phyloP scores from a whole-genome alignment of 2,329 filamentous ascomycete species.

The Aureobasidium pullulans region DNA sequence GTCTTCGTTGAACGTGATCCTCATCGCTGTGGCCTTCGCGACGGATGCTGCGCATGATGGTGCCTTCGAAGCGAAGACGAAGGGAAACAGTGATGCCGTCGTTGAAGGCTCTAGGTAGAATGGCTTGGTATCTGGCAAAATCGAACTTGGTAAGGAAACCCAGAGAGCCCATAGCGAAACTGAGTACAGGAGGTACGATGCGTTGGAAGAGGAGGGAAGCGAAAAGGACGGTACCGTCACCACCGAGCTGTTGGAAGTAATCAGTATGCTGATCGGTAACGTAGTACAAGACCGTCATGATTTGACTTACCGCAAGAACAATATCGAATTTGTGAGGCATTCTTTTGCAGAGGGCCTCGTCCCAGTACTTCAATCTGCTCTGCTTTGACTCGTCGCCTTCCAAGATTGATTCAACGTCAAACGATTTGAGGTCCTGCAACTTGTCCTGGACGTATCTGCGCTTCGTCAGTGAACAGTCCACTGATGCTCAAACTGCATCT shows the following conservation, averaged over 20 bases:
- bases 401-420: slow-evolving; percentile 64
- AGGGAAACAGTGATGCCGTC: slow-evolving; percentile 86
- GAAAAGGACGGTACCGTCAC: slow-evolving; percentile 80
- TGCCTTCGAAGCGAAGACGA: slow-evolving; percentile 83
- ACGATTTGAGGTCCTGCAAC: slow-evolving; percentile 61
- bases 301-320: slow-evolving; percentile 58
- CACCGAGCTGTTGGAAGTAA: slow-evolving; percentile 48
- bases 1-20: slow-evolving; percentile 46
- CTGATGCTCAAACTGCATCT: background rate
- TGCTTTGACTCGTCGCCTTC: slow-evolving; percentile 50
- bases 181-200: slow-evolving; percentile 75
- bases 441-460: slow-evolving; percentile 63
- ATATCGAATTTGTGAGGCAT: slow-evolving; percentile 89
- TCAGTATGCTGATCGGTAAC: background rate
- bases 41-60: slow-evolving; percentile 72
- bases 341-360: slow-evolving; percentile 65
- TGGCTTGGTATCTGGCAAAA: slow-evolving; percentile 65
- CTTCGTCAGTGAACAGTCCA: background rate
- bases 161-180: slow-evolving; percentile 75
- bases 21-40: slow-evolving; percentile 29
- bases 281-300: background rate
- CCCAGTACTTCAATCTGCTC: slow-evolving; percentile 72
- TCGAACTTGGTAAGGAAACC: slow-evolving; percentile 94
- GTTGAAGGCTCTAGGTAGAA: slow-evolving; percentile 62
- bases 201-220: slow-evolving; percentile 90